phyloP scores from a whole-genome alignment of 352 stramenopile genomes.

The Globisporangium nodosum region DNA sequence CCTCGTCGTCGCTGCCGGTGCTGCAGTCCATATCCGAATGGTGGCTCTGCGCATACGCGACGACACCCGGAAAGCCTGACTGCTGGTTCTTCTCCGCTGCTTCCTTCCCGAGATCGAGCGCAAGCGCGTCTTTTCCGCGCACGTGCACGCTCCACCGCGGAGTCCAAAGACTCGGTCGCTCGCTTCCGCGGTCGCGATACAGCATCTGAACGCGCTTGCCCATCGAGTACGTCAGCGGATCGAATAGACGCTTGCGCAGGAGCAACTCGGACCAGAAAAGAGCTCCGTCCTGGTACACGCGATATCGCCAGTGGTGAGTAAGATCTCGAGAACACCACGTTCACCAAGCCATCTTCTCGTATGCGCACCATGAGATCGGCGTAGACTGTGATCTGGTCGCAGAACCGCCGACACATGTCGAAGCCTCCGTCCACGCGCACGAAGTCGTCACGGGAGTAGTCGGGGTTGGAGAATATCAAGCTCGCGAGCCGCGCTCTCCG shows the following conservation, averaged over 20 bases:
- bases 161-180: background rate
- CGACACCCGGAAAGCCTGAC: conserved; percentile 45
- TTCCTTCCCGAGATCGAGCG: conserved; percentile 33
- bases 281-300: conserved; percentile 34
- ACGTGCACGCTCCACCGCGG: conserved; percentile 12
- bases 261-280: conserved; percentile 72
- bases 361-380: conserved; percentile 25
- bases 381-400: conserved; percentile 65
- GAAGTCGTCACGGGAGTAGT: conserved; percentile 71
- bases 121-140: conserved; percentile 19
- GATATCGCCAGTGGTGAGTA: no score
- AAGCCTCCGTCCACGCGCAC: conserved; percentile 49
- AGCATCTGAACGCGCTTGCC: conserved; percentile 47
- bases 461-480: conserved; percentile 75
- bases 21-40: background rate
- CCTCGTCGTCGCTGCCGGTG: conserved; percentile 4
- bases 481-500: conserved; percentile 25
- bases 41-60: conserved; percentile 48
- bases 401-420: conserved; percentile 45
- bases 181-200: conserved; percentile 22
- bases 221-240: conserved; percentile 46
- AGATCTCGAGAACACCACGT: no score
- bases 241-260: conserved; percentile 27
- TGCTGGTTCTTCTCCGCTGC: conserved; percentile 48
- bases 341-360: no score